Base-by-base conservation (phyloP, 169 alveolate genomes). In the Cyclospora cayetanensis region DNA sequence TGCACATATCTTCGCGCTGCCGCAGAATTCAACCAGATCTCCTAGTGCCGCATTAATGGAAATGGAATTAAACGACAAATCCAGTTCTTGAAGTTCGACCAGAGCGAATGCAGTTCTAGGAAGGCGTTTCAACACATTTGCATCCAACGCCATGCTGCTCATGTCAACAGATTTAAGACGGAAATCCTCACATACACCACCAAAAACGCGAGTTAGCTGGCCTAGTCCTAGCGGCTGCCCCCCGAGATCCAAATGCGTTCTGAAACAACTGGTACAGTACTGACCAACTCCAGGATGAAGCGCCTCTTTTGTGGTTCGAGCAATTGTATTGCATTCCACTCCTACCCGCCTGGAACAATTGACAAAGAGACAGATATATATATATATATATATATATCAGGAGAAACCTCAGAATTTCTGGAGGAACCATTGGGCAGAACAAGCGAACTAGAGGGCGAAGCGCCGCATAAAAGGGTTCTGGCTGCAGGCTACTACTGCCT, bases 271-370 rank as follows among this genome's bases (percentile, higher is more conserved):
- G 46, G 52, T 80, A 76, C 90, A 80, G 76, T 80, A 80, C 53
- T 80, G 90, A 63, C 90, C 90, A 42, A 80, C 90, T 9, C 90
- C 90, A 5, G 90, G 90, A 27, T 80, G 90, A 39, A 80, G 74
- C 7, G 60, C 76, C 74, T 80, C 90, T 52, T 50, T 50, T 35
- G 43, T 20, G 34, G 55, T 53, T 4, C 90, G 43, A 37, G 55
- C 90, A 53, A 80, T 52, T 31, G 76, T 80, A 41, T 53, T 42
- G 15, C 90, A 80, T 4, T 72, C 90, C 39, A 80, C 55, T 0
- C 90, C 90, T 0, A 55, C 90, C 35, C 35, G 70, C 25, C 90
- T 80, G 90, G 46, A 42, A 2, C 63, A n/a, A n/a, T n/a, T n/a
- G n/a, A 46, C 88, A 9, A 20, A 37, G 35, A 37, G 4, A 72